These are phyloP conservation scores for Aspergillus coremiiformis DNA, from an alignment of 495 filamentous ascomycete genomes.

Conservation along the genomic window DNA sequence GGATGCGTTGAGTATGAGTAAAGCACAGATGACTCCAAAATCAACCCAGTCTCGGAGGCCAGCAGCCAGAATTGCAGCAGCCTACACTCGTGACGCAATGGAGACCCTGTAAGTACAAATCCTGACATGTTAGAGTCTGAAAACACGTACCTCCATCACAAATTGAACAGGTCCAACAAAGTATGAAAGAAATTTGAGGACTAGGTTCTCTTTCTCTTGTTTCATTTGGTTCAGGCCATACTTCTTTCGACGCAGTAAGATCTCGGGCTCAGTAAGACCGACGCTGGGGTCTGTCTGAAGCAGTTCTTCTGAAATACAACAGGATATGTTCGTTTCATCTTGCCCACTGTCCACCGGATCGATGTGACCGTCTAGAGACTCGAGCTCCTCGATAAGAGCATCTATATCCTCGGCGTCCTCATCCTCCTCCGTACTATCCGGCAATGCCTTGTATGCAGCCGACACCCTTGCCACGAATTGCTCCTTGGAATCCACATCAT, in stretches of 20 bases:
- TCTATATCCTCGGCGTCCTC: constrained; percentile 66
- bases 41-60: constrained; percentile 73
- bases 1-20: constrained; percentile 69
- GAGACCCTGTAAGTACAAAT: not conserved
- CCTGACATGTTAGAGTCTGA: not conserved
- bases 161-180: constrained; percentile 90
- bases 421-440: constrained; percentile 46
- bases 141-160: constrained; percentile 71
- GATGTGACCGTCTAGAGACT: constrained; percentile 66
- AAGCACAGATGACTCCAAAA: constrained; percentile 68
- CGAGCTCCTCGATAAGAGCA: constrained; percentile 73
- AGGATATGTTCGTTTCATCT: constrained; percentile 23
- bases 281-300: constrained; percentile 60
- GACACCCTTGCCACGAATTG: not conserved
- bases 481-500: not conserved
- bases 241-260: constrained; percentile 60
- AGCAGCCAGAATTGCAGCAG: constrained; percentile 66
- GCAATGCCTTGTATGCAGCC: not conserved
- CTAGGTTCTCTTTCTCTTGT: constrained; percentile 77
- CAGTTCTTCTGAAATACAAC: constrained; percentile 55
- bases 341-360: constrained; percentile 44
- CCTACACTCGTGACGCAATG: constrained; percentile 30
- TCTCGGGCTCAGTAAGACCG: constrained; percentile 69
- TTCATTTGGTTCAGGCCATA: constrained; percentile 85
- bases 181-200: constrained; percentile 75